phyloP scores from a whole-genome alignment of 305 asterid genomes.

The Solanum hybrid region DNA sequence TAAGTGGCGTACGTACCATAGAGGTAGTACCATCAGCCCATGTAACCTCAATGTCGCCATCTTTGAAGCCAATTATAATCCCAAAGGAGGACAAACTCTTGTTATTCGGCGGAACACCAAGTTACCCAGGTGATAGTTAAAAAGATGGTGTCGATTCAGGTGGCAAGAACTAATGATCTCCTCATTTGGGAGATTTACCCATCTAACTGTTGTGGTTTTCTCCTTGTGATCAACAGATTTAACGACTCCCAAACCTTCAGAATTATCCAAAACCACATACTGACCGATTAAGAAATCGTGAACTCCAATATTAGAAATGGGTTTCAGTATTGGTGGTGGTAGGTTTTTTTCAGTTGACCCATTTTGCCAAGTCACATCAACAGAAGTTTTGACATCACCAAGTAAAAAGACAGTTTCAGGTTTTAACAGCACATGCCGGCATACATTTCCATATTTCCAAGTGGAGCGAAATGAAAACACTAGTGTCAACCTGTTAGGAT shows the following conservation, averaged over 20 bases:
- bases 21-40: neutral
- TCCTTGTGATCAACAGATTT: neutral
- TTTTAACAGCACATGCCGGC: neutral
- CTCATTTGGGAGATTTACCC: neutral
- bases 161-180: neutral
- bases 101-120: neutral
- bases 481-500: neutral
- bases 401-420: too few species aligned
- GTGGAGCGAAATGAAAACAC: neutral
- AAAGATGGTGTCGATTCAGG: neutral
- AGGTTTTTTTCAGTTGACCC: neutral
- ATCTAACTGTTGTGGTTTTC: neutral
- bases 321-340: neutral
- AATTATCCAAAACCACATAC: neutral
- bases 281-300: neutral
- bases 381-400: neutral
- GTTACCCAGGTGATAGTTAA: neutral
- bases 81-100: neutral
- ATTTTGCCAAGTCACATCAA: neutral
- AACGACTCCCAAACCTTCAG: neutral
- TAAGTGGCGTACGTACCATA: neutral
- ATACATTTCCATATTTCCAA: neutral
- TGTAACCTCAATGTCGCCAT: neutral
- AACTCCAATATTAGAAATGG: neutral
- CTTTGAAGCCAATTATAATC: neutral